Evolutionary conservation across 768 basidiomycete genomes (phyloP), one percentile per base, ranked within the genome.

Genomic region (Tricholomella constricta): DNA sequence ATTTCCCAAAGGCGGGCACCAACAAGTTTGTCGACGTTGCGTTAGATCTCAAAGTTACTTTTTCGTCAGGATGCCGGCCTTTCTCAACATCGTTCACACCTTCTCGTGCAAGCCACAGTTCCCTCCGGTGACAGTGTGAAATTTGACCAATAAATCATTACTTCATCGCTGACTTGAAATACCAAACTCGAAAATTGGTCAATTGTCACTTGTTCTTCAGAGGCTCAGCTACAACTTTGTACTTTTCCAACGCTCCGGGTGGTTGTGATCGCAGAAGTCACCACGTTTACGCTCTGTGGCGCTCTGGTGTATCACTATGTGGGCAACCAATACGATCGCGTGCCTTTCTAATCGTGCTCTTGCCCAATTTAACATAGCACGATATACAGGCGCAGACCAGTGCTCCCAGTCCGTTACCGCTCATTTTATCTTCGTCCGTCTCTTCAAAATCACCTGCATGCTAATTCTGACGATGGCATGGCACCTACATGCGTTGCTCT

Each of bases 131-230:
- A 70, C 45, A 31, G 67, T 48, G 10, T 32, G 9, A 32, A 32
- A 4, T 10, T 2, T 11, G 9, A 9, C 2, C 10, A 32, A 14
- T 2, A 32, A 11, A 32, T 10, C 3, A 9, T 32, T 10, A 69
- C 67, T 76, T 78, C 56, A 78, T 77, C 49, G 75, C 77, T 3
- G 76, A 78, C 52, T 77, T 78, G 76, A 71, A 73, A 57, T n/a
- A n/a, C n/a, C n/a, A n/a, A n/a, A n/a, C n/a, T n/a, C n/a, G n/a
- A n/a, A n/a, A n/a, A n/a, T n/a, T n/a, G n/a, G n/a, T n/a, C n/a
- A n/a, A n/a, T n/a, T n/a, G n/a, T n/a, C n/a, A n/a, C n/a, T n/a
- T n/a, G n/a, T 77, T 78, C 59, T 75, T 75, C 0, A 77, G 77
- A 63, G 72, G 72, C 69, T 42, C 36, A 56, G 45, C 19, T 4